Base-by-base conservation (phyloP, 345 rosid genomes). In the Tarenaya hassleriana region DNA sequence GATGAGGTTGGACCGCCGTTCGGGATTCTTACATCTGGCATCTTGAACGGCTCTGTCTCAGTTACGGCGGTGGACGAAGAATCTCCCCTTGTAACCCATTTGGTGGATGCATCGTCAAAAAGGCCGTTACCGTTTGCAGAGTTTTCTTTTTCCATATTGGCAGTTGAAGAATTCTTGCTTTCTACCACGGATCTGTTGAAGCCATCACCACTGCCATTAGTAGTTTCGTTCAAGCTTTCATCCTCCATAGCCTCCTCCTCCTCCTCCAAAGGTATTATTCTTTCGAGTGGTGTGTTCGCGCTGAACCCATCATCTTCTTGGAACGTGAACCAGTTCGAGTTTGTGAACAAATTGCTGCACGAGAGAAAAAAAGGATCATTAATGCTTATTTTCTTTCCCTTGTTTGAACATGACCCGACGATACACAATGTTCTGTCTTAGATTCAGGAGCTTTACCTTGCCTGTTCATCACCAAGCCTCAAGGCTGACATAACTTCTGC, bases 311-410 rank as follows among this genome's bases (percentile, higher is more conserved):
- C 95, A 10, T n/a, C n/a, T n/a, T 90, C 95, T 81, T 85, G 88
- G 75, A 85, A 92, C 0, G 96, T 86, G 73, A 92, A 92, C 98
- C 98, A 92, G 71, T 92, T 83, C 34, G 96, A 85, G 67, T 78
- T 92, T 61, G 95, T 80, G 76, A 92, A 92, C 29, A 85, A 67
- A 62, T 81, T 88, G 78, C 94, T 70, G 81, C 79, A 67, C 46
- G 42, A 34, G 34, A 15, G 32, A 19, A 42, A 17, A 45, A 46
- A 12, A 17, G 39, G 31, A 12, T 42, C 54, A 33, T 15, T 10
- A 15, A 7, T 50, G 32, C n/a, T n/a, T n/a, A n/a, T n/a, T n/a
- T n/a, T n/a, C n/a, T n/a, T n/a, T n/a, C n/a, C n/a, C n/a, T n/a
- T n/a, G n/a, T n/a, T n/a, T n/a, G n/a, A n/a, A n/a, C n/a, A n/a